Conservation (phyloP, 805 yeast genomes). For the Cyberlindnera japonica region DNA sequence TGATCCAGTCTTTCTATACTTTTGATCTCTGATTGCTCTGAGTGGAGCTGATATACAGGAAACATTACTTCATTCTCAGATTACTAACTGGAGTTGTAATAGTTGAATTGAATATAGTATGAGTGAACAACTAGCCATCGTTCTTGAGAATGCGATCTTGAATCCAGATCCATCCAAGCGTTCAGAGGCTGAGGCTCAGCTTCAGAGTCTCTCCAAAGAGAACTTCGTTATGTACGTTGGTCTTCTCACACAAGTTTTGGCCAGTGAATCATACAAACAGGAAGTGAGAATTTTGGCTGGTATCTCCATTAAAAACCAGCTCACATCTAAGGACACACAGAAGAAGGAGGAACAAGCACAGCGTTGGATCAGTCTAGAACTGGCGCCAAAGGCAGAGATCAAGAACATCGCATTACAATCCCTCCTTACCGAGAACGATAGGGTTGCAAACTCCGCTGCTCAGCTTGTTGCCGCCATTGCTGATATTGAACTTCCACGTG, state of each 20-base stretch:
- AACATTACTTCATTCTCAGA: background rate
- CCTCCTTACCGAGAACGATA: slow-evolving; percentile 59
- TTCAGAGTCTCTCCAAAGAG: slow-evolving; percentile 64
- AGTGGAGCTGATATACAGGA: too few relatives aligned
- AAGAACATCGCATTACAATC: slow-evolving; percentile 62
- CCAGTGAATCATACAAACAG: slow-evolving; percentile 55
- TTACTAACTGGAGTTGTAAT: background rate
- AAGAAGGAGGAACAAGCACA: slow-evolving; percentile 56
- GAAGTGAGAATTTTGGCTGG: slow-evolving; percentile 94
- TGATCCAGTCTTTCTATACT: too few relatives aligned
- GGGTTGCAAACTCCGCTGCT: slow-evolving; percentile 86
- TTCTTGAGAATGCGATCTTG: slow-evolving; percentile 77
- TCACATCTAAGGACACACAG: slow-evolving; percentile 73
- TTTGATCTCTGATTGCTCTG: too few relatives aligned
- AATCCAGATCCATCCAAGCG: slow-evolving; percentile 64
- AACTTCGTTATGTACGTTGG: slow-evolving; percentile 75
- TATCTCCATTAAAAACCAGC: slow-evolving; percentile 79
- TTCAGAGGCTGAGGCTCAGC: slow-evolving; percentile 73
- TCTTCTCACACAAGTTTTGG: slow-evolving; percentile 66
- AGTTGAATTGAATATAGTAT: slow-evolving; percentile 1
- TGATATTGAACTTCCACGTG: slow-evolving; percentile 85
- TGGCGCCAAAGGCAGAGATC: slow-evolving; percentile 53
- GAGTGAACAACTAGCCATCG: slow-evolving; percentile 29
- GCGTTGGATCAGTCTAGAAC: slow-evolving; percentile 70
- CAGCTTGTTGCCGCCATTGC: slow-evolving; percentile 96